Base-by-base conservation (phyloP, 2,329 filamentous ascomycete genomes). In the Colletotrichum tamarilloi region DNA sequence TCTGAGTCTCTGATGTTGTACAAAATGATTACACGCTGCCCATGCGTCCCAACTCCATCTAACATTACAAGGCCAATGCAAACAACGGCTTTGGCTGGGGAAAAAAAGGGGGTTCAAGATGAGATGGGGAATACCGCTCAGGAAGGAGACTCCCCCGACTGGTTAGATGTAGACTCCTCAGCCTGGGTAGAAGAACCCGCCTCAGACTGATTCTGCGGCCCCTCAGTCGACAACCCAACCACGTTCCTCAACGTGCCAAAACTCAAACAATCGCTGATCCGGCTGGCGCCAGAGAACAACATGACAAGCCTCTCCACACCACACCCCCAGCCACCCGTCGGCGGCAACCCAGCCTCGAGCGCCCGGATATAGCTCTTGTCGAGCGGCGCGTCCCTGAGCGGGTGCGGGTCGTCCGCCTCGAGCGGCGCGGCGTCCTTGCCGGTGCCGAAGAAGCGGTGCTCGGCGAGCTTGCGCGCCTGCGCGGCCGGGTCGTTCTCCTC, bases 301-400 rank as follows among this genome's bases (percentile, higher is more conserved):
- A 99, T 99, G 49, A 95, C 93, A 65, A 99, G 85, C 66, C 97
- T 88, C 83, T 99, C 97, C 55, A 99, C 86, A 1, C 97, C 97
- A 78, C 95, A 97, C 1, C 97, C 97, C 97, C 97, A 99, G 5
- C 97, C 97, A 0, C 96, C 97, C 0, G 97, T 99, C 0, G 97
- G 95, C n/a, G 97, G 97, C 73, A 99, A 85, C 0, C 95, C 97
- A 84, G 94, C 95, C 81, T 97, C 94, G 63, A 99, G 83, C 4
- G 94, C 94, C 77, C 92, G 90, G 59, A 98, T 85, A 79, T 98
- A 99, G 78, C 90, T 93, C 84, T 97, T 93, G 78, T 98, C 95
- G 78, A 81, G 88, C 78, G 77, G 88, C 77, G 73, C 85, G 77
- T 74, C 82, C 59, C 89, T 85, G 16, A 79, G 86, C 6, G 78